Base-by-base conservation (phyloP, 2,329 filamentous ascomycete genomes). In the Stagonosporopsis rhizophila region DNA sequence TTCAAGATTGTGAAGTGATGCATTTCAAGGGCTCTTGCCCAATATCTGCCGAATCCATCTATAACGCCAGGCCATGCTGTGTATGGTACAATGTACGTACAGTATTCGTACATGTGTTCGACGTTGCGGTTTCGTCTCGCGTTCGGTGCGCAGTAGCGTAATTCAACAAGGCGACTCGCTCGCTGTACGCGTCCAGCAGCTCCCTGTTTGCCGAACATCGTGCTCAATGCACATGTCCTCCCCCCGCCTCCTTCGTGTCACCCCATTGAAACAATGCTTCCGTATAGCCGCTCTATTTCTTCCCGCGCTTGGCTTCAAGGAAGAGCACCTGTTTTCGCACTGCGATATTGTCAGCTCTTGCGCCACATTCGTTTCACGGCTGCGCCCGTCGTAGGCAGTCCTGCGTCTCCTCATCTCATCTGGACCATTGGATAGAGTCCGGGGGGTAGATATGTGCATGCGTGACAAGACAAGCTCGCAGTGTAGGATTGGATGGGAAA, bases 321-420 rank as follows among this genome's bases (percentile, higher is more conserved):
- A 99, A 99, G 27, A 99, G 84, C 28, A 99, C 95, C 80, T 96
- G 90, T 82, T 94, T 92, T 77, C 92, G 90, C 52, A 99, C 95
- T 96, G 67, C 27, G 27, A 32, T 20, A 2, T 28, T 53, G 65
- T 72, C 46, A 72, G 66, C 59, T 35, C 53, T 25, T 34, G 19
- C 15, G 37, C 38, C 22, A 15, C 12, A 22, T n/a, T 5, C n/a
- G 14, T 32, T 22, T 11, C 2, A 2, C 6, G 14, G 4, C 19
- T 9, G 32, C 9, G 7, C 9, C 3, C 5, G 11, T 25, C 32
- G 3, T 27, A n/a, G 20, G 9, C 32, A 27, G 41, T 44, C 42
- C 17, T 23, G 28, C 42, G n/a, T 19, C 12, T n/a, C 9, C 17
- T n/a, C 19, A 12, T 15, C 28, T 22, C 42, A 6, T 34, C 17